phyloP scores from a whole-genome alignment of 2,329 filamentous ascomycete species.

The Corinectria fuckeliana region DNA sequence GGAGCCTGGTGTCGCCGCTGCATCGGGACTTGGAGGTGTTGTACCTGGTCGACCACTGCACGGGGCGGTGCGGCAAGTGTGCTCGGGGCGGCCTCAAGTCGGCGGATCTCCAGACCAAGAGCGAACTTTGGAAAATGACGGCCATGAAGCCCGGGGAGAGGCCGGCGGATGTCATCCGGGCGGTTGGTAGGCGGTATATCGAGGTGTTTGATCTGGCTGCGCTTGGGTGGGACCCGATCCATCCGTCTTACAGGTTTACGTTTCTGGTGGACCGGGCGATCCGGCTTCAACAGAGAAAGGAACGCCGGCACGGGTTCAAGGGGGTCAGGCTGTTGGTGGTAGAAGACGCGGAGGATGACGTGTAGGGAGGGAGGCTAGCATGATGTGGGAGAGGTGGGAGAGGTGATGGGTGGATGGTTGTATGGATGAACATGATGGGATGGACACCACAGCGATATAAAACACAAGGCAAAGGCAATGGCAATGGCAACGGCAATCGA shows the following conservation, averaged over 20 bases:
- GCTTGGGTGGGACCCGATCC: slow-evolving; percentile 40
- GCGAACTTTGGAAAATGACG: slow-evolving; percentile 34
- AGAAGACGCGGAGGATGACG: slow-evolving; percentile 27
- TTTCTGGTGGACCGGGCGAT: slow-evolving; percentile 39
- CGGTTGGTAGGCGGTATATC: slow-evolving; percentile 39
- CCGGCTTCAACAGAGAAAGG: slow-evolving; percentile 38
- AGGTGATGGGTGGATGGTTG: too few species aligned
- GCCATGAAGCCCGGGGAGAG: slow-evolving; percentile 24
- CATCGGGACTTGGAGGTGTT: slow-evolving; percentile 40
- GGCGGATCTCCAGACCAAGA: slow-evolving; percentile 24
- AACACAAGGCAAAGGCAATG: not conserved
- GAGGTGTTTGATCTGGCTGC: slow-evolving; percentile 42
- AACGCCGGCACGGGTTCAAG: slow-evolving; percentile 29
- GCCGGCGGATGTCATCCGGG: slow-evolving; percentile 39
- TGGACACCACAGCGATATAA: not conserved
- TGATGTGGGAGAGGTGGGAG: too few species aligned
- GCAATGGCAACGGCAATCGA: too few species aligned
- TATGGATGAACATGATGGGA: not conserved
- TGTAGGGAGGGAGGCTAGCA: too few species aligned
- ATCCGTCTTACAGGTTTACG: slow-evolving; percentile 42
- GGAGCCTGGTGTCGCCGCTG: slow-evolving; percentile 39
- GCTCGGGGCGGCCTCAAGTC: slow-evolving; percentile 13
- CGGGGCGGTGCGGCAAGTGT: slow-evolving; percentile 35
- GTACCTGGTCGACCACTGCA: slow-evolving; percentile 41
- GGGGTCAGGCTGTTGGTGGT: slow-evolving; percentile 37